Base-by-base conservation (phyloP, 805 yeast genomes). In the Metschnikowia anglica region DNA sequence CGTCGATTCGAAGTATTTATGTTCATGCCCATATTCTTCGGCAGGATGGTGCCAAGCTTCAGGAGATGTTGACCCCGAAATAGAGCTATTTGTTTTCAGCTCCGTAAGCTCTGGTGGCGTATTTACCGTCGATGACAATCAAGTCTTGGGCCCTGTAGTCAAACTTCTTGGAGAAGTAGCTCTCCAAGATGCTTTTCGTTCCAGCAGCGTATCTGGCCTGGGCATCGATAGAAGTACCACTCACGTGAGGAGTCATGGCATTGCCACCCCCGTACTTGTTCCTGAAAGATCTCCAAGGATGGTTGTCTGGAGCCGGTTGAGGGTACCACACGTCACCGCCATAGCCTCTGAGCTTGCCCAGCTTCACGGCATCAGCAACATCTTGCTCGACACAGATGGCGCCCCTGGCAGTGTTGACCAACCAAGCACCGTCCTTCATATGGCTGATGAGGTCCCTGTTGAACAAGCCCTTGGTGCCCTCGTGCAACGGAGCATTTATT, bases 301-400 rank as follows among this genome's bases (percentile, higher is more conserved):
- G 89, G 61, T 74, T 74, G 41, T 70, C 67, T 50, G 89, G 88
- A 20, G 91, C 86, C 32, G 95, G 95, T 65, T 85, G 95, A n/a
- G 83, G 83, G 70, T 58, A 76, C 88, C 91, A 85, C 39, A 85
- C 93, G 63, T 85, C 93, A 54, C 91, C 93, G 56, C 90, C 93
- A 60, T 85, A 85, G 39, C 90, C 91, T 55, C 83, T 72, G 37
- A 85, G 61, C 54, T 81, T 82, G 37, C 93, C 93, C 28, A 79
- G 66, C 41, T 71, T 59, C 29, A 85, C 76, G 1, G 91, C 91
- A 11, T 73, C 89, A 0, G 88, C 89, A 49, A 85, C 85, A 53
- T 81, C 93, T 57, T 83, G 74, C 37, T 78, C 83, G 43, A 74
- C 80, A 60, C 85, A 76, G 54, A 85, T 85, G 32, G 90, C 91